Percentiles rank a stretch among this genome's conserved stretches.
These are phyloP conservation scores for Plantago major DNA, from an alignment of 257 asterid genomes.

Conservation along the genomic window DNA sequence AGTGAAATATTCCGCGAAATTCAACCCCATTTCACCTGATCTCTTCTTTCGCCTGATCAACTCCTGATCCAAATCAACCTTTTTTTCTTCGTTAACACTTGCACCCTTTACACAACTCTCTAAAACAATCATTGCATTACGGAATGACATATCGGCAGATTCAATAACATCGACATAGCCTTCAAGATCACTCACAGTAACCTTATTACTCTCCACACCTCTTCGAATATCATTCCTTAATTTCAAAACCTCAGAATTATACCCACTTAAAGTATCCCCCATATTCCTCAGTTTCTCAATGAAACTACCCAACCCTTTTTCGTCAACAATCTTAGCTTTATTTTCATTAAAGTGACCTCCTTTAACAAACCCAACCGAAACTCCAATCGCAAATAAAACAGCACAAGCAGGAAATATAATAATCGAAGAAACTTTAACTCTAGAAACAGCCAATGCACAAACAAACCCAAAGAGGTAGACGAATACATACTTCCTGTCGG, in stretches of 20 bases:
- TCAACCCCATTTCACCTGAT: constrained; percentile 29
- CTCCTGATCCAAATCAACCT: constrained; percentile 31
- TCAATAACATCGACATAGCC: constrained; percentile 43
- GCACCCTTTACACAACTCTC: constrained; percentile 42
- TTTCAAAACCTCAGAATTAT: constrained; percentile 31
- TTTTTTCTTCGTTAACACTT: constrained; percentile 35
- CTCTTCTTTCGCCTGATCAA: constrained; percentile 43
- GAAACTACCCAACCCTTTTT: constrained; percentile 24
- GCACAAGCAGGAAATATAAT: constrained; percentile 76
- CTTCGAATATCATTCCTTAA: constrained; percentile 45
- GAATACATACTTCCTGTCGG: constrained; percentile 57
- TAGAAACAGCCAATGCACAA: constrained; percentile 77
- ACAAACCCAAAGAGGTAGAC: constrained; percentile 78
- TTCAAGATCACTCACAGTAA: constrained; percentile 52
- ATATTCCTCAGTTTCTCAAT: constrained; percentile 43
- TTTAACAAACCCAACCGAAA: constrained; percentile 63
- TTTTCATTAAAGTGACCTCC: constrained; percentile 51
- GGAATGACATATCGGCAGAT: constrained; percentile 27
- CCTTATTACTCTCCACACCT: constrained; percentile 39
- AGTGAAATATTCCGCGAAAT: constrained; percentile 28
- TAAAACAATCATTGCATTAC: constrained; percentile 35
- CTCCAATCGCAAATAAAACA: constrained; percentile 69
- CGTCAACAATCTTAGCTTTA: constrained; percentile 37
- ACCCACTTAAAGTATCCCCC: constrained; percentile 29
- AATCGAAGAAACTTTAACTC: constrained; percentile 67